These are phyloP conservation scores for Ziziphus jujuba DNA, from an alignment of 306 rosid species.

Conservation along the genomic window DNA sequence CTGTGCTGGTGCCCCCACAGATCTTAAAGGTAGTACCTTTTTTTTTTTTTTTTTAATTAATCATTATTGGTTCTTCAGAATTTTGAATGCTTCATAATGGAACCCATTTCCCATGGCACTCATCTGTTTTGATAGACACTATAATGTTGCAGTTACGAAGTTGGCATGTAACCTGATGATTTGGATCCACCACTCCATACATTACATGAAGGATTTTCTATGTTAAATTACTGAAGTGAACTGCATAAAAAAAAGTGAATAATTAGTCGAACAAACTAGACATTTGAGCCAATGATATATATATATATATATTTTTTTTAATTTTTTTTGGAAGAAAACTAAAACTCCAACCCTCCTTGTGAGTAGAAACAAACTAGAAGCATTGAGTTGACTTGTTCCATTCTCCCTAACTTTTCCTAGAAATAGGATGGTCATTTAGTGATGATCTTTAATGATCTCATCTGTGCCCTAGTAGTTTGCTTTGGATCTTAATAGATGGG, in stretches of 20 bases:
- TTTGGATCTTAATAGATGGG: neutral
- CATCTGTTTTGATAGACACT: neutral
- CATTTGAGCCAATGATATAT: neutral
- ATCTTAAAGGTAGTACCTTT: slow-evolving; percentile 63
- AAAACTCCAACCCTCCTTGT: slow-evolving; percentile 1
- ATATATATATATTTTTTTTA: too few species aligned
- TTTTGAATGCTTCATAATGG: neutral
- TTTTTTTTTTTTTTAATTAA: neutral
- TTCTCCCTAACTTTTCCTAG: slow-evolving; percentile 6
- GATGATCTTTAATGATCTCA: slow-evolving; percentile 5
- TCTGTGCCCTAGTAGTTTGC: slow-evolving; percentile 16
- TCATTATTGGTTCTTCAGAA: slow-evolving; percentile 4
- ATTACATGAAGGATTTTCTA: neutral
- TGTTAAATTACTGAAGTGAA: slow-evolving; percentile 8
- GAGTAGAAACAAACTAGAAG: neutral
- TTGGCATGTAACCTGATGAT: slow-evolving; percentile 5
- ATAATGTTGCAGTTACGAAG: neutral
- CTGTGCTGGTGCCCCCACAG: slow-evolving; percentile 80
- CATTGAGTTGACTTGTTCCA: slow-evolving; percentile 5
- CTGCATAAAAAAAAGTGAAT: neutral
- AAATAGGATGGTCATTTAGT: slow-evolving; percentile 1
- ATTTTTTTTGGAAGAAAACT: slow-evolving; percentile 15
- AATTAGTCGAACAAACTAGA: neutral
- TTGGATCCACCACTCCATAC: neutral
- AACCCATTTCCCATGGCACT: neutral